Base-by-base conservation (phyloP, 345 rosid genomes). In the Pugionium dolabratum region DNA sequence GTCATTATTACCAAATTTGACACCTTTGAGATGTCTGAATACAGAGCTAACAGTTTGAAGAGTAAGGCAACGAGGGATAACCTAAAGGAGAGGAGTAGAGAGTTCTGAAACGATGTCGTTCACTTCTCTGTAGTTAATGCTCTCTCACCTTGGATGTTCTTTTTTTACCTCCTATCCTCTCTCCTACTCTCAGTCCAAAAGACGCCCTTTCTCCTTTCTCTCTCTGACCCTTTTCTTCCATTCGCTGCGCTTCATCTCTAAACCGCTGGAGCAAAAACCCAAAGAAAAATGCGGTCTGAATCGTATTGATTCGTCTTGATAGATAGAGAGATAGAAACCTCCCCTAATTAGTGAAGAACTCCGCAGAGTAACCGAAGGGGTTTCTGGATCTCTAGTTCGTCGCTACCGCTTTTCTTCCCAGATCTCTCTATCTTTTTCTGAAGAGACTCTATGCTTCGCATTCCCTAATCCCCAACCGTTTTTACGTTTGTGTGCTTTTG, bases 21-120 rank as follows among this genome's bases (percentile, higher is more conserved):
- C 64, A 74, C 72, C 47, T 74, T 48, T 54, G 69, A 47, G 69
- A 40, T 67, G 69, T 67, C 58, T 42, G 50, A 37, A 74, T 36
- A 48, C 41, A 28, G 34, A 67, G 47, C 53, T 66, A 31, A 29
- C 36, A 2, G 45, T 58, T 46, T 47, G 36, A 54, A 62, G 60
- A 50, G 72, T 67, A 18, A 67, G 59, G 46, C 44, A 44, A 34
- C 41, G 26, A 9, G 11, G 64, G 28, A 41, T 11, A 45, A 67
- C 77, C 73, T 54, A 67, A 54, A 53, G 53, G 40, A 60, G 27
- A 32, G 33, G 51, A 46, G 39, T 32, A 40, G 35, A 41, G 64
- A 4, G 2, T 6, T 10, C 3, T 0, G 9, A 63, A 66, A 68
- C 78, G 74, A 2, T 4, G 70, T 42, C 78, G 78, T 74, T 67